Evolutionary conservation across 2,329 filamentous ascomycete species (phyloP), one percentile per base, ranked within the genome.

Genomic region (Aspergillus sp.): DNA sequence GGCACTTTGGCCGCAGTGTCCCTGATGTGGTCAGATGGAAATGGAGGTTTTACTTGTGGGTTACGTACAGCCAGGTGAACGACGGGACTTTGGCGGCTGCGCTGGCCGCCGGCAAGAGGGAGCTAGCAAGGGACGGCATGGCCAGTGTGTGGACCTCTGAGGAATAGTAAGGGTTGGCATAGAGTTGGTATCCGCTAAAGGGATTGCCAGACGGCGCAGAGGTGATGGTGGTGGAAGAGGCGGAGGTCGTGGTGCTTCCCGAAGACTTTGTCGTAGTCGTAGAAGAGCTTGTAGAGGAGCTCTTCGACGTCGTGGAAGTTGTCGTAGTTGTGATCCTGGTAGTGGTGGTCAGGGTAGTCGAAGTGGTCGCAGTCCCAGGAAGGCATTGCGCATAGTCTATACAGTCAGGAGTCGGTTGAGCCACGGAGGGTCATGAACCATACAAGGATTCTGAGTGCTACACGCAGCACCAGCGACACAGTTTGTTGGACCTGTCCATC

Each of bases 71-170:
- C 79, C 79, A 82, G n/a, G 75, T 69, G 57, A 81, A 82, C 2
- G 77, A 79, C 3, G 76, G 76, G 13, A 80, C 70, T 7, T 80
- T 69, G 8, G 79, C 79, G 5, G 75, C 79, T 13, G 64, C 64
- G 32, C 66, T 70, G 1, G 78, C 77, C 20, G 73, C 78, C n/a
- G 81, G 77, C 11, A 77, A 78, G 64, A 81, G 71, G n/a, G 32
- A 46, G 19, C 79, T 77, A 9, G 80, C 80, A 53, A 89, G 70
- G n/a, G 80, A 82, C 8, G 86, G 85, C 16, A 88, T 79, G 6
- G 86, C 86, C 16, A 79, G 70, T 33, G 66, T 77, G 50, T 75
- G 73, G 33, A 82, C 74, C 58, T 82, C 78, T 2, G 78, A 78
- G 3, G 78, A 71, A 64, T 82, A 82, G 66, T 78, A 80, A 3